Evolutionary conservation across 2,329 filamentous ascomycete genomes (phyloP), one percentile per base, ranked within the genome.

Genomic region (Calonectria multiphialidica): DNA sequence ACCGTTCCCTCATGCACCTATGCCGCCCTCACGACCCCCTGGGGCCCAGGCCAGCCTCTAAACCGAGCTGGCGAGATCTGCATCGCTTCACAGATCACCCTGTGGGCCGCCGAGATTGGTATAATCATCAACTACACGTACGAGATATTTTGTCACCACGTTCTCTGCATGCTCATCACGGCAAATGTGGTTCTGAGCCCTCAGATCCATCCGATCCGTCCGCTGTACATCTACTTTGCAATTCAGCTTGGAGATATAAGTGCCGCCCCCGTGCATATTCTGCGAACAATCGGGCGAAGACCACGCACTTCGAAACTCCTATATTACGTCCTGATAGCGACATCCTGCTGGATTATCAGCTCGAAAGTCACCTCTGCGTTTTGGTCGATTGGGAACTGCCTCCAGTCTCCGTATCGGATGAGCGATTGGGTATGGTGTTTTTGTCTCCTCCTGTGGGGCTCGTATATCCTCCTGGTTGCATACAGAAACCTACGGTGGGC

Each of bases 191-290:
- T 76, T 21, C 1, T 78, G 25, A 74, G 75, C 15, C 76, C 79
- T 1, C 59, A 70, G 6, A 63, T 78, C 23, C 77, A 80, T 64
- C 77, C 77, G 5, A 77, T 80, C 40, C 77, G 77, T 49, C 76
- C 78, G 18, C n/a, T 80, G 1, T 80, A 78, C 30, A 74, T 80
- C 25, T 77, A 73, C 64, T 75, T 78, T 55, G 74, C 76, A 5
- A 77, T 79, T n/a, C 75, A 79, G 28, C 50, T 78, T 0, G 79
- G 79, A 9, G 78, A 80, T 33, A 57, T 80, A 7, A 73, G 73
- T 0, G 71, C 77, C 2, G 76, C 68, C 10, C 57, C 69, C n/a
- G 66, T 78, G 8, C 68, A 62, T 23, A 50, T 79, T 10, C 57
- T 80, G n/a, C 75, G 76, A 64, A 72, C 59, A n/a, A 49, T 57